A percentile compares a stretch with the other conserved stretches of the same genome.
Evolutionary conservation across 495 filamentous ascomycete species (phyloP).

Genomic region (Aspergillus asperescens): DNA sequence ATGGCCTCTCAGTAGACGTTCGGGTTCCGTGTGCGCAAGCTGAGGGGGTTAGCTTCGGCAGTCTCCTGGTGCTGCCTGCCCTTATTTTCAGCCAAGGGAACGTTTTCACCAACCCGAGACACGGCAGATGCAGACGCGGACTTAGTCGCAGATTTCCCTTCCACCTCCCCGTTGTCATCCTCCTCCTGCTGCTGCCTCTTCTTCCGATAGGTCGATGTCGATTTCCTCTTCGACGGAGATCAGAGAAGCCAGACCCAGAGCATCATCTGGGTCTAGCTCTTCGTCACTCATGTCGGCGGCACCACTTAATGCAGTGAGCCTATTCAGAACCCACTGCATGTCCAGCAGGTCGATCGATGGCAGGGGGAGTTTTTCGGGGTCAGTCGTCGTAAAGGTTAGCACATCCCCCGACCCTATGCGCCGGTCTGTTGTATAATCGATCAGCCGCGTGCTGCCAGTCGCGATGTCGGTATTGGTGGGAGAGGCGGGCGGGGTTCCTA

Average conservation of each 20-base stretch:
- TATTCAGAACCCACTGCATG: constrained; percentile 21
- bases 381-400: constrained; percentile 8
- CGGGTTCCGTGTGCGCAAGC: background rate
- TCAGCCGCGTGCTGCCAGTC: background rate
- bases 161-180: background rate
- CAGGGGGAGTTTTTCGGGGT: constrained; percentile 15
- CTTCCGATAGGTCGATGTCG: background rate
- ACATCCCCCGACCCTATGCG: background rate
- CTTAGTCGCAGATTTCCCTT: background rate
- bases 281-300: constrained; percentile 18
- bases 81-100: background rate
- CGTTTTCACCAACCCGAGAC: background rate
- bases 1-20: no score
- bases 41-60: background rate
- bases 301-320: constrained; percentile 16
- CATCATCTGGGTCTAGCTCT: background rate
- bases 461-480: background rate
- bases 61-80: background rate
- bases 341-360: constrained; percentile 18
- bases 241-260: background rate
- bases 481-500: background rate
- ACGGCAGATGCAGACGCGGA: background rate
- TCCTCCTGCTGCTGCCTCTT: background rate
- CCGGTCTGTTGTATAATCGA: background rate
- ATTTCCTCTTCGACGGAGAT: background rate